phyloP scores from a whole-genome alignment of 805 yeast species.

The Saturnispora silvae region DNA sequence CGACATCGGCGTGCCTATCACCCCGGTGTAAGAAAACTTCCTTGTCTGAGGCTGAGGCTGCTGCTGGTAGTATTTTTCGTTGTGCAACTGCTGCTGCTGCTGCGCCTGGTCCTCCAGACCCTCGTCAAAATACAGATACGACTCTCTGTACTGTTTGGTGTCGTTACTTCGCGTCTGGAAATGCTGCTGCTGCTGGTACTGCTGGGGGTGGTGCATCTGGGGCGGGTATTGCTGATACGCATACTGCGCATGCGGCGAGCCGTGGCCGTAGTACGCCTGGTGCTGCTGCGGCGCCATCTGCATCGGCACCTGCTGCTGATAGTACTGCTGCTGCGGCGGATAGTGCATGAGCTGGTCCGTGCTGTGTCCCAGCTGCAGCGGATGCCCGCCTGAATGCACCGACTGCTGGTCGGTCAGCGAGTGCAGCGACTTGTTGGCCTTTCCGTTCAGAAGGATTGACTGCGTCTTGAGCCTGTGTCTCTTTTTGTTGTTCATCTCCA shows the following conservation, averaged over 20 bases:
- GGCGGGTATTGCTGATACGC: slow-evolving; percentile 7
- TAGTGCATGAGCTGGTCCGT: neutral
- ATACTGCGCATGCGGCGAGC: neutral
- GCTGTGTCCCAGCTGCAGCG: too few species aligned
- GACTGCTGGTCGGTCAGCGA: slow-evolving; percentile 10
- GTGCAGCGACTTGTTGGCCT: slow-evolving; percentile 6
- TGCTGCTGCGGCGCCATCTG: slow-evolving; percentile 7
- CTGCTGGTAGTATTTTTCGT: neutral
- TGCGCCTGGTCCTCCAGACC: neutral
- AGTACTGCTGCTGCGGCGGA: slow-evolving; percentile 1
- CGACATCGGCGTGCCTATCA: slow-evolving; percentile 19
- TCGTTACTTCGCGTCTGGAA: slow-evolving; percentile 6
- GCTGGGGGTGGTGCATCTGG: slow-evolving; percentile 3
- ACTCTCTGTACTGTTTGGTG: slow-evolving; percentile 2
- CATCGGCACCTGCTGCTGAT: neutral
- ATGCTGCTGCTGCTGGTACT: slow-evolving; percentile 3
- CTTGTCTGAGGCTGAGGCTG: slow-evolving; percentile 5
- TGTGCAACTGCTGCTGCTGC: neutral
- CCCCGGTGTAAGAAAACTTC: slow-evolving; percentile 8
- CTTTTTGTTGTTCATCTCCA: slow-evolving; percentile 19
- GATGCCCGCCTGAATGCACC: slow-evolving; percentile 8
- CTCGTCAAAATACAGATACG: slow-evolving; percentile 5
- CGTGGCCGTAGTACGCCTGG: neutral
- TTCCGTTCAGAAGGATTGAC: slow-evolving; percentile 9
- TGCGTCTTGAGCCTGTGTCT: slow-evolving; percentile 21